Evolutionary conservation across 78 protist genomes (phyloP), one percentile per base, ranked within the genome.

Genomic region (Dictyostelium intermedium): DNA sequence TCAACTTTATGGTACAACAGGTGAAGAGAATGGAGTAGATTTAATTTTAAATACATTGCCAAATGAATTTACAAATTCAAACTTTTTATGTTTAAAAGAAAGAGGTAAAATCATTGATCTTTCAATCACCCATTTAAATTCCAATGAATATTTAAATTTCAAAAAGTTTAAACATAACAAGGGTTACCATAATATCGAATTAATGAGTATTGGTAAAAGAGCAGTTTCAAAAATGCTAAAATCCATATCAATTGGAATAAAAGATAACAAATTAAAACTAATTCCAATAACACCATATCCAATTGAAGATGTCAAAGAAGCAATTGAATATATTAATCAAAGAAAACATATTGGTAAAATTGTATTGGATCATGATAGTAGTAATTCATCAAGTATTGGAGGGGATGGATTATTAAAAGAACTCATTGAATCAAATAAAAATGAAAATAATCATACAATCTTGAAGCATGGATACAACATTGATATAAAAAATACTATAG

Each of bases 271-370:
- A 25, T 74, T 89, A 50, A 79, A 80, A 50, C 32, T 56, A 18
- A 56, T 69, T 23, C 93, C 93, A 63, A 83, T 89, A 0, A 47
- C 47, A 23, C 20, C 34, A 5, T 80, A 30, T 73, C 41, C 61
- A 80, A 53, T 61, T 47, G 35, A 69, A 35, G 30, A 89, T n/a
- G 20, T 73, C 0, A 89, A 89, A 66, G 60, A 80, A 70, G 93
- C 93, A 25, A 89, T 89, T 47, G 86, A 89, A 69, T 43, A 32
- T 56, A 89, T 89, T 32, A 76, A 89, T 5, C 34, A 82, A 43
- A 45, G 45, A 7, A 80, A 80, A 69, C 93, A 37, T 30, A 61
- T 89, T 61, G 93, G 93, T 50, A 89, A 89, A 63, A 45, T 89
- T 16, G 93, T 87, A 30, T 76, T 87, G 2, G 79, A 87, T 35